Percentiles rank a stretch among this genome's conserved stretches.
These are phyloP conservation scores for Suillus brevipes DNA, from an alignment of 768 basidiomycete species.

Conservation along the genomic window DNA sequence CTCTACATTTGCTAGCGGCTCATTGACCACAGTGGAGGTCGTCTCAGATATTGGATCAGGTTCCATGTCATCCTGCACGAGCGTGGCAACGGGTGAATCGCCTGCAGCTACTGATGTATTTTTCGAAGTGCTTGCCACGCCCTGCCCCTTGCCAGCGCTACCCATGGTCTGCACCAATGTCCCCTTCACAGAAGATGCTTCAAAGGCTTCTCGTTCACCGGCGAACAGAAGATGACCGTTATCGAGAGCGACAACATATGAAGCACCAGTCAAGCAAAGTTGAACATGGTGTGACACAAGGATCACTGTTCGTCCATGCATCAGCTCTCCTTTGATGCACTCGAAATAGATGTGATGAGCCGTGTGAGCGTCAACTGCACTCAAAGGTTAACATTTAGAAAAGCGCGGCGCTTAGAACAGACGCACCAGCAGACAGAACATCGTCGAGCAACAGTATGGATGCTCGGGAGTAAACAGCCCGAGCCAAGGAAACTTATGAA, in stretches of 20 bases:
- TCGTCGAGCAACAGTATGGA: constrained; percentile 84
- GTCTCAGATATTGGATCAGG: constrained; percentile 37
- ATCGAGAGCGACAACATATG: constrained; percentile 81
- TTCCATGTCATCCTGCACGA: constrained; percentile 15
- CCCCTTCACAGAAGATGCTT: constrained; percentile 62
- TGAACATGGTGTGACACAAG: constrained; percentile 95
- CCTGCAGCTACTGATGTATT: constrained; percentile 7
- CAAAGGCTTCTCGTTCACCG: constrained; percentile 66
- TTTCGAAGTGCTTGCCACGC: constrained; percentile 26
- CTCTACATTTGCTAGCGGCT: constrained; percentile 37
- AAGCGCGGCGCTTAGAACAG: neutral
- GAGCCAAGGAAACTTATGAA: constrained; percentile 63
- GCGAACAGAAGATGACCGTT: constrained; percentile 68
- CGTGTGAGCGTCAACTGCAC: constrained; percentile 78
- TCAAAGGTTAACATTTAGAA: neutral
- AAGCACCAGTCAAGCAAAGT: constrained; percentile 77
- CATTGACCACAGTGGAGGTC: constrained; percentile 42
- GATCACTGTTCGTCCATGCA: constrained; percentile 78
- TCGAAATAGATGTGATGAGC: constrained; percentile 79
- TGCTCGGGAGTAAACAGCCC: constrained; percentile 89
- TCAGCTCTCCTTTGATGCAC: constrained; percentile 77
- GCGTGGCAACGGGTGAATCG: constrained; percentile 23
- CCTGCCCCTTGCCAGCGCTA: constrained; percentile 43
- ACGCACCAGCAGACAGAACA: constrained; percentile 53
- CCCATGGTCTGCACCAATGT: constrained; percentile 62